phyloP scores from a whole-genome alignment of 345 rosid genomes.

The Eucalyptus rudis region DNA sequence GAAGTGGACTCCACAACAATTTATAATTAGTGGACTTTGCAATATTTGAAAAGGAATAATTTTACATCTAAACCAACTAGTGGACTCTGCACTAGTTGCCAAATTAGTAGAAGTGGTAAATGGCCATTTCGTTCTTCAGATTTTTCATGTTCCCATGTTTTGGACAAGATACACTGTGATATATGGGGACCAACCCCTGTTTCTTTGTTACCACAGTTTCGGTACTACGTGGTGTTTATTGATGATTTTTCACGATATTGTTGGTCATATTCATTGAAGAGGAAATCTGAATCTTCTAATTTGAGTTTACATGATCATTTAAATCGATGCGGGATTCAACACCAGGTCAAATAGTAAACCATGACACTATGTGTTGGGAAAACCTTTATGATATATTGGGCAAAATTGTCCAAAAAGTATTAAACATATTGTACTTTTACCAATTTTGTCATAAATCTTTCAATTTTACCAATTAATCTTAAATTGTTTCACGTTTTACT shows the following conservation, averaged over 20 bases:
- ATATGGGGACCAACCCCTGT: background rate
- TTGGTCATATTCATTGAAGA: background rate
- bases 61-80: background rate
- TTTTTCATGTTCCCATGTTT: too few species aligned
- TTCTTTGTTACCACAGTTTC: background rate
- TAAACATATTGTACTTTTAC: too few species aligned
- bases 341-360: background rate
- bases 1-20: too few species aligned
- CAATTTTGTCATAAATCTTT: too few species aligned
- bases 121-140: background rate
- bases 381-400: background rate
- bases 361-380: background rate
- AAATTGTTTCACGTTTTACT: too few species aligned
- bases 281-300: background rate
- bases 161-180: background rate
- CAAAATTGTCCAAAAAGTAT: background rate
- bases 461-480: background rate
- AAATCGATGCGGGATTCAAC: background rate
- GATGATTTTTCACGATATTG: background rate
- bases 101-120: background rate
- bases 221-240: background rate
- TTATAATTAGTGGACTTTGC: background rate
- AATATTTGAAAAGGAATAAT: background rate
- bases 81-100: background rate
- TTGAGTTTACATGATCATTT: background rate